Conservation (phyloP, 805 yeast genomes). For the Maudiozyma serrabonitensis region DNA sequence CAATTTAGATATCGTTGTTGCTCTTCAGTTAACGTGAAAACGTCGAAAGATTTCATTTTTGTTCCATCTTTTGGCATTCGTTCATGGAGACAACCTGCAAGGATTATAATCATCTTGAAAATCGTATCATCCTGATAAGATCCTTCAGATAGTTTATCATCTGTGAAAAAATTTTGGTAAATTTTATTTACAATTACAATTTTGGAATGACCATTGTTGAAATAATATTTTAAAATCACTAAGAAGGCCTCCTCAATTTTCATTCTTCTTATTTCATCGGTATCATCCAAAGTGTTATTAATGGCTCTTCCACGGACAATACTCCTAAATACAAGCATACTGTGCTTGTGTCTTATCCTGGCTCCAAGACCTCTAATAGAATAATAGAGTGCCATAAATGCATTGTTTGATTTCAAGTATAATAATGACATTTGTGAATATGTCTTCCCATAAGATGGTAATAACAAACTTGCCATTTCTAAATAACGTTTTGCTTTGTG, state of each 20-base stretch:
- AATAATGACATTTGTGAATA: conserved; percentile 4
- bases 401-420: not conserved
- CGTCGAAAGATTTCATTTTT: not conserved
- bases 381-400: not conserved
- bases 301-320: not conserved
- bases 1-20: not conserved
- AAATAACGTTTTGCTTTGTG: conserved; percentile 6
- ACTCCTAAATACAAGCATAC: not conserved
- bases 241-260: not conserved
- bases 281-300: no score
- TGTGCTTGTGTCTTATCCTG: conserved; percentile 1
- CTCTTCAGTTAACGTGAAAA: not conserved
- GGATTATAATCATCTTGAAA: conserved; percentile 4
- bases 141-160: not conserved
- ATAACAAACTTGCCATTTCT: conserved; percentile 1
- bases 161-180: not conserved
- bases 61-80: not conserved
- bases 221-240: not conserved
- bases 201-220: not conserved
- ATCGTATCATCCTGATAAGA: not conserved
- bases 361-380: conserved; percentile 3
- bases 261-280: not conserved
- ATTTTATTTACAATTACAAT: not conserved
- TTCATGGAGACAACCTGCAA: conserved; percentile 8
- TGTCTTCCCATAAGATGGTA: conserved; percentile 7